A percentile compares a stretch with the other conserved stretches of the same genome.
Conservation (phyloP, 2,329 filamentous ascomycete species). For the Tolypocladium nubicola region DNA sequence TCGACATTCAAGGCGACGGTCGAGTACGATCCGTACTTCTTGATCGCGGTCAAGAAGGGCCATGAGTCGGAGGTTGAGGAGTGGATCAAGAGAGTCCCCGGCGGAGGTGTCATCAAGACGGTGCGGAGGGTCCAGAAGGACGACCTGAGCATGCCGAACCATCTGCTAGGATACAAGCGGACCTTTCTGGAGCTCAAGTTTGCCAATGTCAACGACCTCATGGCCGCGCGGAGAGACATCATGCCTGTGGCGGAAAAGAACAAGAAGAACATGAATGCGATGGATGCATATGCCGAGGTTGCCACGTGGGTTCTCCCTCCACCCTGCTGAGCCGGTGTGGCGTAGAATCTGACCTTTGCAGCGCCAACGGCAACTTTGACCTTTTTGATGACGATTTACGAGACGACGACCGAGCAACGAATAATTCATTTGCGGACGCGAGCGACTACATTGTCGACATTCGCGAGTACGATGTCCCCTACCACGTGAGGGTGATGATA, state of each 20-base stretch:
- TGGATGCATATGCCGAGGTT: slow-evolving; percentile 98
- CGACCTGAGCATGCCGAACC: slow-evolving; percentile 89
- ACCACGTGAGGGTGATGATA: slow-evolving; percentile 97
- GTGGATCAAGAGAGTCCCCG: slow-evolving; percentile 71
- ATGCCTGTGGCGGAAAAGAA: slow-evolving; percentile 93
- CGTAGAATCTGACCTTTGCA: slow-evolving; percentile 21
- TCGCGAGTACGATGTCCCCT: slow-evolving; percentile 97
- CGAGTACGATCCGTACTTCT: slow-evolving; percentile 93
- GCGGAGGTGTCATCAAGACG: slow-evolving; percentile 72
- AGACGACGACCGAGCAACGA: slow-evolving; percentile 70
- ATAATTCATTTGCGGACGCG: slow-evolving; percentile 68
- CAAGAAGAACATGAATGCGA: slow-evolving; percentile 88
- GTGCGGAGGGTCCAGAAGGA: slow-evolving; percentile 79
- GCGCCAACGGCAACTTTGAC: slow-evolving; percentile 75
- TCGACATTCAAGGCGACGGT: slow-evolving; percentile 91
- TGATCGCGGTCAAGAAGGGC: slow-evolving; percentile 81
- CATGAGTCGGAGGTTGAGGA: slow-evolving; percentile 92
- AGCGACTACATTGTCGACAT: slow-evolving; percentile 98
- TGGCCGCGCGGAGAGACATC: slow-evolving; percentile 75
- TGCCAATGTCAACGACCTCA: slow-evolving; percentile 73
- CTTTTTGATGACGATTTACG: slow-evolving; percentile 87
- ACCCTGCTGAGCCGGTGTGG: background rate
- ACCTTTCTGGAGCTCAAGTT: slow-evolving; percentile 84
- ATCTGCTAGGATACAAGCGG: slow-evolving; percentile 80
- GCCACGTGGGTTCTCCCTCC: slow-evolving; percentile 53